These are phyloP conservation scores for Sporisorium sorghi DNA, from an alignment of 1,284 basidiomycete genomes.

Conservation along the genomic window DNA sequence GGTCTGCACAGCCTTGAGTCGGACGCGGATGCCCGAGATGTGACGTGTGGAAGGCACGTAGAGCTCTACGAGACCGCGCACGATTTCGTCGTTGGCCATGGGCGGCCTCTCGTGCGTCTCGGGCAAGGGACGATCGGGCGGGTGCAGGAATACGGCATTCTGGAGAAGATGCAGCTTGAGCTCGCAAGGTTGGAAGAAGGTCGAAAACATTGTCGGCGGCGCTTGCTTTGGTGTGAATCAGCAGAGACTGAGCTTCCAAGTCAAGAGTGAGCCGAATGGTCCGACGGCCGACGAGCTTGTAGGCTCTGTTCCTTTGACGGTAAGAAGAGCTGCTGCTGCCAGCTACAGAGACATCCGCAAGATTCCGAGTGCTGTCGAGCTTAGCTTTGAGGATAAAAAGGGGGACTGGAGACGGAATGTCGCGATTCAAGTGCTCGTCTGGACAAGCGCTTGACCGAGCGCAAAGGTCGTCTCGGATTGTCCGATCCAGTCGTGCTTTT, in stretches of 20 bases:
- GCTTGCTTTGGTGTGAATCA: no score
- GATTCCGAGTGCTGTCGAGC: not conserved
- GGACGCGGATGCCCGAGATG: conserved; percentile 65
- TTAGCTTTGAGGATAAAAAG: not conserved
- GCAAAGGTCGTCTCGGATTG: no score
- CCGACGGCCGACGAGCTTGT: not conserved
- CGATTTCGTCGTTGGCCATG: conserved; percentile 65
- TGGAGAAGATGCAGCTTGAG: conserved; percentile 66
- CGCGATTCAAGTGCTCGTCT: not conserved
- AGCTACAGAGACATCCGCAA: conserved; percentile 1
- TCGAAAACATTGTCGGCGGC: conserved; percentile 55
- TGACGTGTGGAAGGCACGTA: conserved; percentile 63
- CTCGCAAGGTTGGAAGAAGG: conserved; percentile 65
- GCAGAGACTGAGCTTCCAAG: not conserved
- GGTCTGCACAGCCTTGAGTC: conserved; percentile 64
- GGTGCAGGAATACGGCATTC: conserved; percentile 65
- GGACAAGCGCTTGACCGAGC: no score
- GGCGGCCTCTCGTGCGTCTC: conserved; percentile 60
- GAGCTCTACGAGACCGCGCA: conserved; percentile 67
- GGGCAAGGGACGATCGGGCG: conserved; percentile 57
- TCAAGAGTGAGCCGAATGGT: not conserved
- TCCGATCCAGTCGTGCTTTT: not conserved
- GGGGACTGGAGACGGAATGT: not conserved
- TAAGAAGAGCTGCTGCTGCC: no score
- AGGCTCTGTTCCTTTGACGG: not conserved